A percentile compares a stretch with the other conserved stretches of the same genome.
phyloP scores from a whole-genome alignment of 352 stramenopile species.

The Phytophthora nicotianae region DNA sequence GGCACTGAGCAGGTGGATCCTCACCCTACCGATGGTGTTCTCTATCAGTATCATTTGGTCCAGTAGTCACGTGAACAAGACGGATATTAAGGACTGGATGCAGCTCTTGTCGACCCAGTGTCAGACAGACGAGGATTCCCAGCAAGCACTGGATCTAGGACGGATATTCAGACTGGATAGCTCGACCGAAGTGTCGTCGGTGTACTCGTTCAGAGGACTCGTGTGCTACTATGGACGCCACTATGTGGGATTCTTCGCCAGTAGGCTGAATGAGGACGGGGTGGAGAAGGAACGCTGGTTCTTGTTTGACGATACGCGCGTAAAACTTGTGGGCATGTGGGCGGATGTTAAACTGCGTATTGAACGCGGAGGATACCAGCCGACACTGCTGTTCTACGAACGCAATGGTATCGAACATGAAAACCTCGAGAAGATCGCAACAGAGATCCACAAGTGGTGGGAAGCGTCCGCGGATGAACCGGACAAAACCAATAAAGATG shows the following conservation, averaged over 20 bases:
- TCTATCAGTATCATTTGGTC: constrained; percentile 85
- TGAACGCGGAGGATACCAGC: constrained; percentile 83
- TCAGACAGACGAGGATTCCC: constrained; percentile 30
- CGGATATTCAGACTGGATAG: constrained; percentile 74
- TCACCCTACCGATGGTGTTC: constrained; percentile 88
- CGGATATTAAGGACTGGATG: constrained; percentile 75
- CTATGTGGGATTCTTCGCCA: constrained; percentile 88
- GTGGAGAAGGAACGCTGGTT: constrained; percentile 69
- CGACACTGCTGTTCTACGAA: constrained; percentile 85
- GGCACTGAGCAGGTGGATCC: constrained; percentile 68
- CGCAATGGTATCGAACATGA: constrained; percentile 67
- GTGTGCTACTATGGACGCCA: constrained; percentile 88
- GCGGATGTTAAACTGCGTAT: constrained; percentile 70
- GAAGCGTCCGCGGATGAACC: constrained; percentile 49
- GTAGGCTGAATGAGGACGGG: constrained; percentile 58
- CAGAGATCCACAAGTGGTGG: constrained; percentile 82
- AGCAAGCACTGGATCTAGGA: constrained; percentile 70
- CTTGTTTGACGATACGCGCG: constrained; percentile 85
- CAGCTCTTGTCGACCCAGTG: constrained; percentile 66
- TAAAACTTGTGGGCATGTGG: constrained; percentile 79
- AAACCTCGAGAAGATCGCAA: constrained; percentile 66
- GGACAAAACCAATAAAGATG: constrained; percentile 14
- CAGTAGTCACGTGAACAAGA: constrained; percentile 67
- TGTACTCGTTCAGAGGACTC: constrained; percentile 79
- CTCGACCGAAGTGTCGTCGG: constrained; percentile 28